Percentiles rank a stretch among this genome's conserved stretches.
These are phyloP conservation scores for Saxophila tyrrhenica DNA, from an alignment of 495 filamentous ascomycete species.

Conservation along the genomic window DNA sequence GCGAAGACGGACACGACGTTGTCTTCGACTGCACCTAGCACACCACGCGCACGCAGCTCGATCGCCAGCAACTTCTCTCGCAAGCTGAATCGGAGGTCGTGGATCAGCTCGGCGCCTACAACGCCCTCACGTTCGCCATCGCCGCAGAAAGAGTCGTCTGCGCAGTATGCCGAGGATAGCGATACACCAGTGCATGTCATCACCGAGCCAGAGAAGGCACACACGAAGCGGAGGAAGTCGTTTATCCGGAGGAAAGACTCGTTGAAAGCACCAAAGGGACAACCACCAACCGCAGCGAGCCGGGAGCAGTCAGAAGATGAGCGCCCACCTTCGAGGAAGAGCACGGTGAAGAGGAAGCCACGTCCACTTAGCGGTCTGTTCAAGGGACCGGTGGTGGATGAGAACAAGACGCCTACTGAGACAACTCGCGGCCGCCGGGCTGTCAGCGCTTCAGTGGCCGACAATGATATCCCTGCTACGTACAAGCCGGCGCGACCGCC, in stretches of 20 bases:
- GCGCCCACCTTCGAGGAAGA: not conserved
- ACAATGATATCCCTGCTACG: not conserved
- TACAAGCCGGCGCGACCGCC: slow-evolving; percentile 5
- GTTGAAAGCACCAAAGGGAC: not conserved
- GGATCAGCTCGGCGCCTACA: slow-evolving; percentile 2
- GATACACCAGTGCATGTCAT: not conserved
- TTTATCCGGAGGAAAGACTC: slow-evolving; percentile 8
- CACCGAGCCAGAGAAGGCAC: slow-evolving; percentile 2
- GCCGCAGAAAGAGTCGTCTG: slow-evolving; percentile 1
- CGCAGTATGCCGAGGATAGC: not conserved
- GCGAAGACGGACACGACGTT: not conserved
- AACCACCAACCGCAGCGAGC: not conserved
- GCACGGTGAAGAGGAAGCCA: slow-evolving; percentile 4
- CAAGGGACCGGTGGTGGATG: not conserved
- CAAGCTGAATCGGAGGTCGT: slow-evolving; percentile 7
- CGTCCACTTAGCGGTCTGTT: slow-evolving; percentile 1
- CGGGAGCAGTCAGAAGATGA: not conserved
- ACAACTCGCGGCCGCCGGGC: not conserved
- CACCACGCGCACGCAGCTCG: slow-evolving; percentile 5
- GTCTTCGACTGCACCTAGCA: slow-evolving; percentile 4
- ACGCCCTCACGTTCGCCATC: slow-evolving; percentile 13
- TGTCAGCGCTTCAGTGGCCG: not conserved
- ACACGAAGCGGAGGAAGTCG: slow-evolving; percentile 4
- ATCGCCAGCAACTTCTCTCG: slow-evolving; percentile 11
- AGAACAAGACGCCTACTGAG: not conserved